Base-by-base conservation (phyloP, 1,139 yeast genomes). In the Debaryomyces udenii region DNA sequence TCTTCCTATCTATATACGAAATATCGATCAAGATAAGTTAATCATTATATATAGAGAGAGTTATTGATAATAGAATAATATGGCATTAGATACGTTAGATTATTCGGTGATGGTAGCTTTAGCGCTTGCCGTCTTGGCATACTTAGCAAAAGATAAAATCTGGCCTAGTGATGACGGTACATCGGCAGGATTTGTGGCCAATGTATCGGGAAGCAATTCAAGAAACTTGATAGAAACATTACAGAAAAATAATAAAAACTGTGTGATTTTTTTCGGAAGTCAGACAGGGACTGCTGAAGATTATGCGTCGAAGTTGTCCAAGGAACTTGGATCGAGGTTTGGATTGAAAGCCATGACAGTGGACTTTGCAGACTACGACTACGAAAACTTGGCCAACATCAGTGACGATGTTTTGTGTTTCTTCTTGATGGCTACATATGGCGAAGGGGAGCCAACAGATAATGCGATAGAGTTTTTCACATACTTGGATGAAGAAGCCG, bases 241-340 rank as follows among this genome's bases (percentile, higher is more conserved):
- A 52, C 70, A 72, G 41, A 70, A 72, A 35, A 83, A 83, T 55
- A 74, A 78, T 48, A 91, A 93, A 65, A 84, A 86, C 53, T 84
- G 87, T 37, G 71, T 86, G 31, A 83, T 93, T n/a, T 78, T 93
- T 50, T 94, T 78, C 61, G 98, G 96, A 4, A 91, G 99, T 4
- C 99, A 93, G 67, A 94, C 99, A 9, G 99, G 99, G 51, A 93
- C 99, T n/a, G 96, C 99, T 37, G 99, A 93, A 66, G 99, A 93
- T 61, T 93, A 90, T 56, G 96, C 97, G 15, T 79, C 86, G 52
- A 87, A 94, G 61, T 81, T 90, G 53, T 81, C 96, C 37, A 90
- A 90, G 62, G 99, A 93, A 62, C 81, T 93, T 53, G 80, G 83
- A 51, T 75, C 96, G 20, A 78, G 86, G 61, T 91, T 86, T 60